Percentiles rank a stretch among this genome's conserved stretches.
phyloP scores from a whole-genome alignment of 139 green algal genomes.

The Closterium sp. region DNA sequence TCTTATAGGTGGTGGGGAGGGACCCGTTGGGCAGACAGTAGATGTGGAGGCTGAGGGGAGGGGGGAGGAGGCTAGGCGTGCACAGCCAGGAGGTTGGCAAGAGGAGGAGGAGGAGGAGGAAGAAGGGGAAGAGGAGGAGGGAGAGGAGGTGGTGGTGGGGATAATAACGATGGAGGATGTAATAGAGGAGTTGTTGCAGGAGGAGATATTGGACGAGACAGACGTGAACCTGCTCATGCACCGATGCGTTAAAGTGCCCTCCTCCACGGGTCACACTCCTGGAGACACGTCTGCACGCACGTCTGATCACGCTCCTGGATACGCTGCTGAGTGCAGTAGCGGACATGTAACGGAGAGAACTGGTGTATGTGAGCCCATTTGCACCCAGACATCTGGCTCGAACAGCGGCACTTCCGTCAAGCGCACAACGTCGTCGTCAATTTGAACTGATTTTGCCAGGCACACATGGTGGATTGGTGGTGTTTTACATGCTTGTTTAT shows the following conservation, averaged over 20 bases:
- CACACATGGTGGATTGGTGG: no score
- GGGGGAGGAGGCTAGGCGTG: background rate
- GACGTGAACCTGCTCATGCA: conserved; percentile 49
- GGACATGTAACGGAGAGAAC: background rate
- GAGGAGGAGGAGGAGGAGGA: background rate
- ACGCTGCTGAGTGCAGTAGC: background rate
- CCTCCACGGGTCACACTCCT: background rate
- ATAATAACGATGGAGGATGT: conserved; percentile 74
- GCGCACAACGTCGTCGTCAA: no score
- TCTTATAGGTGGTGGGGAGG: background rate
- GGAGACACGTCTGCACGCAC: background rate
- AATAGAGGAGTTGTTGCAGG: conserved; percentile 62
- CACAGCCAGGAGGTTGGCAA: background rate
- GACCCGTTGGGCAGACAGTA: no score
- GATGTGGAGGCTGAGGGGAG: background rate
- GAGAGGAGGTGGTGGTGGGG: conserved; percentile 52
- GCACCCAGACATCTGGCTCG: background rate
- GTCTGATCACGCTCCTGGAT: background rate
- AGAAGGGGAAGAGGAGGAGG: conserved; percentile 23
- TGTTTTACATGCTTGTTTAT: no score
- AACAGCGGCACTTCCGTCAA: background rate
- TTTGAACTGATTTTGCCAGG: no score
- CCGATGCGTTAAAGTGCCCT: background rate
- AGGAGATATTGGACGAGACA: conserved; percentile 70
- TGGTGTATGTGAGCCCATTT: background rate